Percentiles rank a stretch among this genome's conserved stretches.
Evolutionary conservation across 306 rosid species (phyloP).

Genomic region (Vigna reflexopilosa): DNA sequence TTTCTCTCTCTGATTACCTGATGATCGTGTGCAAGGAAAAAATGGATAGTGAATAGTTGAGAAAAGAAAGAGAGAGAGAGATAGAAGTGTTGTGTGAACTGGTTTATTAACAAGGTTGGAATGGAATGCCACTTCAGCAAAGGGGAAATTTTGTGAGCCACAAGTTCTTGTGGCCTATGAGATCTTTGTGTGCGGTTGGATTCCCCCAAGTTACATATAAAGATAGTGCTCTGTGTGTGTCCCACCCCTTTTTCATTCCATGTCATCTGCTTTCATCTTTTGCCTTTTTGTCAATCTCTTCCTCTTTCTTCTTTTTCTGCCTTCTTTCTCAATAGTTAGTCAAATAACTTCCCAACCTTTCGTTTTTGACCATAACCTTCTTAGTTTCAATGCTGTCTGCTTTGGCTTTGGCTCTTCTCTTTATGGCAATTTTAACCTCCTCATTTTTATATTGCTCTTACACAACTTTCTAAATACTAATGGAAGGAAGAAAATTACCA

Average conservation of each 20-base stretch:
- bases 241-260: slow-evolving; percentile 51
- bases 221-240: slow-evolving; percentile 63
- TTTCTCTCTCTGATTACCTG: neutral
- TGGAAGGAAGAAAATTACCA: neutral
- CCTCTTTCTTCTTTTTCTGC: neutral
- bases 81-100: neutral
- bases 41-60: slow-evolving; percentile 17
- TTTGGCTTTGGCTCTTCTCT: neutral
- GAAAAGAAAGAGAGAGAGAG: slow-evolving; percentile 15
- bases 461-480: neutral
- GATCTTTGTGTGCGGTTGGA: slow-evolving; percentile 78
- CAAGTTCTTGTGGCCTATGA: slow-evolving; percentile 81
- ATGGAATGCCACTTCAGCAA: slow-evolving; percentile 66
- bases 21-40: slow-evolving; percentile 26
- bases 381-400: neutral
- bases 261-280: slow-evolving; percentile 48
- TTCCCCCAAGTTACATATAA: slow-evolving; percentile 65
- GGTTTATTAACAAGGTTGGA: slow-evolving; percentile 46
- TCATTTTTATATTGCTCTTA: neutral
- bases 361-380: neutral
- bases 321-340: neutral
- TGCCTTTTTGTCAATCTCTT: slow-evolving; percentile 21
- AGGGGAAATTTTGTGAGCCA: slow-evolving; percentile 69
- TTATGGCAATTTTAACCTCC: neutral
- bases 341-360: neutral